Evolutionary conservation across 2,329 filamentous ascomycete species (phyloP), one percentile per base, ranked within the genome.

Genomic region (Cercospora sp.): DNA sequence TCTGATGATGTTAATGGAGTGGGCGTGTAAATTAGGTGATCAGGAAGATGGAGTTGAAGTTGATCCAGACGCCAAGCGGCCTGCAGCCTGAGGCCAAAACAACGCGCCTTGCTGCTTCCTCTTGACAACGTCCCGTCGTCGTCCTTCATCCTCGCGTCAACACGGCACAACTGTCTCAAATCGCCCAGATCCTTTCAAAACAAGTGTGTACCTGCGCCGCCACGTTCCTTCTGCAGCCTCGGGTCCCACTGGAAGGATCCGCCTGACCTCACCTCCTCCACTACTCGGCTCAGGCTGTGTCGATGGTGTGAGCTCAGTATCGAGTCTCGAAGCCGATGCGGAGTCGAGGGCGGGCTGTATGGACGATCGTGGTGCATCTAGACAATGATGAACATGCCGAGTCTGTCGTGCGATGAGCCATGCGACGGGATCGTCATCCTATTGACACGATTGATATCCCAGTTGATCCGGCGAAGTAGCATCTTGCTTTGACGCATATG

Each of bases 321-420:
- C 45, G 20, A 26, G 60, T 12, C 51, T 63, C 60, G 65, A 67
- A 58, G 61, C 61, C 36, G 42, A 59, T 36, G n/a, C 36, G 45
- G 48, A 53, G 33, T 59, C 45, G 62, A 62, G 58, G 59, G 36
- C 26, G 23, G 12, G 13, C 59, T 48, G 63, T 36, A 51, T 68
- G 62, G 63, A 58, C n/a, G 58, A 68, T 68, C 58, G 36, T 20
- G 63, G 42, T 53, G 40, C 12, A 31, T 65, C 63, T 68, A 18
- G 66, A 63, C 58, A 51, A 53, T 36, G 4, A 18, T 20, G 18
- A 20, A 18, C 13, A n/a, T 26, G 6, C 18, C 31, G 53, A 48
- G 42, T 30, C 13, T 59, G 55, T 20, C n/a, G 10, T 31, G 55
- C 30, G n/a, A 59, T 16, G n/a, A 12, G 28, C 28, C 8, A 59